These are phyloP conservation scores for Hirschfeldia incana DNA, from an alignment of 345 rosid species.

Conservation along the genomic window DNA sequence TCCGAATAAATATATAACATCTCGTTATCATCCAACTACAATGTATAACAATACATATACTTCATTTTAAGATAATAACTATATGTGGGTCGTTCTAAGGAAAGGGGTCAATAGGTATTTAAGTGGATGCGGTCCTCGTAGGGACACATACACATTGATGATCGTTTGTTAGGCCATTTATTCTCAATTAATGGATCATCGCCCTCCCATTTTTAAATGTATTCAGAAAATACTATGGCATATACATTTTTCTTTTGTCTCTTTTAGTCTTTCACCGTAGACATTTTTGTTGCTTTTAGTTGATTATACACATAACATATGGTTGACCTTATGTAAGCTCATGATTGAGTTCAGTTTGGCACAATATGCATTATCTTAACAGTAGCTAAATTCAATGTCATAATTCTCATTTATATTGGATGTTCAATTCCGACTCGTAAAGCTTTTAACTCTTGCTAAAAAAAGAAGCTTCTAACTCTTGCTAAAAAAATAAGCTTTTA, in stretches of 20 bases:
- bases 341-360: conserved; percentile 23
- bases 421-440: not conserved
- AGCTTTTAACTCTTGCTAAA: not conserved
- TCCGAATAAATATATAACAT: not conserved
- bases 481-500: too few species aligned
- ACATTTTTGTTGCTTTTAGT: not conserved
- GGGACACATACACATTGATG: conserved; percentile 39
- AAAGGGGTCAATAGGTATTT: conserved; percentile 34
- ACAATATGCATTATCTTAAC: not conserved
- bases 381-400: not conserved
- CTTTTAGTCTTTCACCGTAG: not conserved
- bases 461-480: too few species aligned
- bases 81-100: conserved; percentile 24
- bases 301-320: not conserved
- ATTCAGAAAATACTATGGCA: not conserved
- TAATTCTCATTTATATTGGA: conserved; percentile 3
- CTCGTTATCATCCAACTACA: conserved; percentile 24
- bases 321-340: conserved; percentile 17
- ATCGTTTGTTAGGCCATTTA: conserved; percentile 26
- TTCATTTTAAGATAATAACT: conserved; percentile 13
- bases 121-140: conserved; percentile 44
- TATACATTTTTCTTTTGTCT: not conserved
- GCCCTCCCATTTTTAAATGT: not conserved
- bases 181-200: conserved; percentile 11
- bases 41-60: conserved; percentile 12